Evolutionary conservation across 768 basidiomycete species (phyloP).

Genomic region (Kwoniella shandongensis): DNA sequence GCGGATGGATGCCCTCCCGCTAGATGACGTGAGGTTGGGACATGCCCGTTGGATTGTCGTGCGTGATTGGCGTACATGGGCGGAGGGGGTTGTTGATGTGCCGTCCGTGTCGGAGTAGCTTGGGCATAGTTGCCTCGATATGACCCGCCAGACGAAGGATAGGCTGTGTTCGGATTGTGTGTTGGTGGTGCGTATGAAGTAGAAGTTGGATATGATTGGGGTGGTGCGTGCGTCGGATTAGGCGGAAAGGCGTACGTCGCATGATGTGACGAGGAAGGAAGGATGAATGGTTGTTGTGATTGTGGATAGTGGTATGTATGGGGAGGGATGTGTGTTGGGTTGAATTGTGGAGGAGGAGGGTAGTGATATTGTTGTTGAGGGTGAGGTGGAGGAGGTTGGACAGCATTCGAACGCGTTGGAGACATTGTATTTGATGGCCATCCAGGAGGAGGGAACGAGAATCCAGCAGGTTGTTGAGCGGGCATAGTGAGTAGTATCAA

Average conservation of each 20-base stretch:
- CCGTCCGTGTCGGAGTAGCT: constrained; percentile 2
- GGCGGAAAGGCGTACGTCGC: constrained; percentile 1
- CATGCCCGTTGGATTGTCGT: constrained; percentile 4
- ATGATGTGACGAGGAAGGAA: constrained; percentile 6
- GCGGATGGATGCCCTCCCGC: not conserved
- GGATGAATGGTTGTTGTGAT: constrained; percentile 3
- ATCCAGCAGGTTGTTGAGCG: constrained; percentile 8
- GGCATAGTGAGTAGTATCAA: constrained; percentile 1
- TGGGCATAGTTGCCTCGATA: not conserved
- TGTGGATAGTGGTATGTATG: not conserved
- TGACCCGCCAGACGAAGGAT: not conserved
- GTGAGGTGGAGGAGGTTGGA: constrained; percentile 1
- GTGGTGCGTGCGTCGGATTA: no score
- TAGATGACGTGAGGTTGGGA: no score
- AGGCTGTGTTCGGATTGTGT: not conserved
- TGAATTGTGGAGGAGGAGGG: constrained; percentile 1
- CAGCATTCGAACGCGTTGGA: not conserved
- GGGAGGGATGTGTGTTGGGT: not conserved
- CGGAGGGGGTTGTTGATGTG: not conserved
- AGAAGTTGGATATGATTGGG: not conserved
- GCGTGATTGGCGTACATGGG: not conserved
- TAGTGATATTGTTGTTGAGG: constrained; percentile 4
- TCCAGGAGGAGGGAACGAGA: constrained; percentile 24
- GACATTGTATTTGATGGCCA: constrained; percentile 23
- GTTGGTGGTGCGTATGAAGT: not conserved